Percentiles rank a stretch among this genome's conserved stretches.
These are phyloP conservation scores for Wickerhamomyces alni DNA, from an alignment of 805 yeast genomes.

Conservation along the genomic window DNA sequence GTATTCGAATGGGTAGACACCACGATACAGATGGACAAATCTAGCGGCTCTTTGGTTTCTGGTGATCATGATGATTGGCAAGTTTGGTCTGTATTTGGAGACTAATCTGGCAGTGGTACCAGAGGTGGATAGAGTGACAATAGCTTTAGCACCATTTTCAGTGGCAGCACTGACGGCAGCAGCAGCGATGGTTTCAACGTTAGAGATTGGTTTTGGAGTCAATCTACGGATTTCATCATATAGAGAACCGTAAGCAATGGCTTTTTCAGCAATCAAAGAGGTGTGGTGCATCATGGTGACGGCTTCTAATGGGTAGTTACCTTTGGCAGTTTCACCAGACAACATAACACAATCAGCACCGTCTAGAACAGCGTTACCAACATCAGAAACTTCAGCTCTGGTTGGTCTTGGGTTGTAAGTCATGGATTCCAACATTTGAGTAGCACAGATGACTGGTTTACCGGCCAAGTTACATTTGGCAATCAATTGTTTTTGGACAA, in stretches of 20 bases:
- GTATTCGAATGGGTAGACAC: slow-evolving; percentile 96
- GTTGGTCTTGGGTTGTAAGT: slow-evolving; percentile 99
- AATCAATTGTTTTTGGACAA: slow-evolving; percentile 97
- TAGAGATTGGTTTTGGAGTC: slow-evolving; percentile 83
- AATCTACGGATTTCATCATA: slow-evolving; percentile 85
- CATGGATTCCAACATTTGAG: slow-evolving; percentile 99
- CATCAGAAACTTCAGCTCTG: slow-evolving; percentile 99
- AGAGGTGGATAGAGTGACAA: slow-evolving; percentile 90
- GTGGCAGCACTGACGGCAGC: slow-evolving; percentile 95
- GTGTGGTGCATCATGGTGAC: slow-evolving; percentile 99
- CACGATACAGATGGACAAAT: slow-evolving; percentile 94
- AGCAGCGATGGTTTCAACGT: slow-evolving; percentile 95
- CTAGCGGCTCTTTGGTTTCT: slow-evolving; percentile 92
- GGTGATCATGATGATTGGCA: slow-evolving; percentile 97
- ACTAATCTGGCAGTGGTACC: slow-evolving; percentile 95
- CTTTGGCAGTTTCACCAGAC: slow-evolving; percentile 99
- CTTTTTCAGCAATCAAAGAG: slow-evolving; percentile 92
- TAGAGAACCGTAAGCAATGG: slow-evolving; percentile 78
- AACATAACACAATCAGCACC: slow-evolving; percentile 99
- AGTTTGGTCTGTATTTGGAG: slow-evolving; percentile 95
- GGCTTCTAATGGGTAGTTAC: slow-evolving; percentile 96
- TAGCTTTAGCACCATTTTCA: slow-evolving; percentile 96
- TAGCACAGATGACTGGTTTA: slow-evolving; percentile 99
- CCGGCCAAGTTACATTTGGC: slow-evolving; percentile 99
- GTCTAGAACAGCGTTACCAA: slow-evolving; percentile 97